Conservation (phyloP, 202 grass and related monocot genomes). For the Cymbopogon flexuosus region DNA sequence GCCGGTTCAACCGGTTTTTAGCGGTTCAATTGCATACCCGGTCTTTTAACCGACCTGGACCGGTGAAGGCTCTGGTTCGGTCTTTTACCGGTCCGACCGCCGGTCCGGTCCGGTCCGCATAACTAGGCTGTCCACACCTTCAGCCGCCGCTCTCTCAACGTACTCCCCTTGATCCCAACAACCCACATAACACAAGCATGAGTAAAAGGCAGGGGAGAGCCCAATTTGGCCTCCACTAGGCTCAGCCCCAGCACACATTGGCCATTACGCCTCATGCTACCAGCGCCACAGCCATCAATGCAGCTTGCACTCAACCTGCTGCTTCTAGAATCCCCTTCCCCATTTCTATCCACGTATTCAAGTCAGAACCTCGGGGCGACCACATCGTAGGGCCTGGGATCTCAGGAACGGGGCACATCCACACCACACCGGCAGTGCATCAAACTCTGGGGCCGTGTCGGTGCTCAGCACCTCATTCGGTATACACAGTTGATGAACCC, state of each 20-base stretch:
- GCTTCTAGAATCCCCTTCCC: neutral
- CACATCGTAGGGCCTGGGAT: neutral
- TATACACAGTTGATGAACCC: neutral
- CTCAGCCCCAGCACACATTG: neutral
- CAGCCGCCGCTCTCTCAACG: too few species aligned
- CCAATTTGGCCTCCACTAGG: neutral
- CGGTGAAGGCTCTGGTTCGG: too few species aligned
- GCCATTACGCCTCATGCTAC: neutral
- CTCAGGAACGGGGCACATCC: neutral
- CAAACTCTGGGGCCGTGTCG: neutral
- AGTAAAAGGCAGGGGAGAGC: too few species aligned
- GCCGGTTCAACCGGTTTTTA: too few species aligned
- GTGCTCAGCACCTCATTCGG: neutral
- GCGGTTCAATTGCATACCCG: too few species aligned
- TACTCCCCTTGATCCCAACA: too few species aligned
- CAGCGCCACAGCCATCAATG: neutral
- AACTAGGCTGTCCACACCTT: too few species aligned
- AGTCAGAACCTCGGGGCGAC: neutral
- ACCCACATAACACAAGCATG: too few species aligned
- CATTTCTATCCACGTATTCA: neutral
- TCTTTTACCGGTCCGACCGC: too few species aligned
- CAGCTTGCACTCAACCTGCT: neutral
- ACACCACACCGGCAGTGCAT: neutral
- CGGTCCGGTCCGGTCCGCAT: too few species aligned
- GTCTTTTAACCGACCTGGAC: too few species aligned